Base-by-base conservation (phyloP, 352 stramenopile genomes). In the Elongisporangium undulatum region DNA sequence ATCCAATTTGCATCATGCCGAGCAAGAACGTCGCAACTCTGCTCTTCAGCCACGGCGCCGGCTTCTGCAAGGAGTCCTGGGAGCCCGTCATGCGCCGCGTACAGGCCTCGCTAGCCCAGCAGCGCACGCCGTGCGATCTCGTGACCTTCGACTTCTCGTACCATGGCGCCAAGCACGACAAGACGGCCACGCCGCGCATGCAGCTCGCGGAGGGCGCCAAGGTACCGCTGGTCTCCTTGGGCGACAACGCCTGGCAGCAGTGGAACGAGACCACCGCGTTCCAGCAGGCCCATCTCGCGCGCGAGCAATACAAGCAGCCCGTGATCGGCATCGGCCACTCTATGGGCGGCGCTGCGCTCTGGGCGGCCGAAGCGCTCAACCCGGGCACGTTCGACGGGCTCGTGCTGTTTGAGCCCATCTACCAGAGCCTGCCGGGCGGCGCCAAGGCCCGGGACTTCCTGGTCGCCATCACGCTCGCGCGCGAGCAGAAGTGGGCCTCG, bases 321-420 rank as follows among this genome's bases (percentile, higher is more conserved):
- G 34, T 86, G 23, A 70, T 86, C 20, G 76, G 68, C 7, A 57
- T 86, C 39, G 76, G 68, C 6, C 76, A 86, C 38, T 86, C 71
- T 1, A 76, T 86, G 73, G 76, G 76, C 22, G 67, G 71, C 0
- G 54, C 65, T 4, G 66, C 63, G 4, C 62, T 83, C 4, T 73
- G 75, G 68, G 64, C 67, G 16, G 63, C 67, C 1, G 76, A 86
- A 56, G 63, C 68, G 15, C 57, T 45, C 5, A 53, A 70, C 48
- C 76, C 76, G 12, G 73, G 76, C n/a, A 86, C 71, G 4, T 79
- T 86, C 34, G 69, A 74, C 39, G 67, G 65, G 7, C 63, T 81
- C 56, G 77, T 85, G 21, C 62, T 77, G 26, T 85, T 85, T 53
- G 75, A 85, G 41, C 72, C 75, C 2, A 67, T 85, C 26, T 63